Base-by-base conservation (phyloP, 768 basidiomycete genomes). In the Phanerochaete carnosa region DNA sequence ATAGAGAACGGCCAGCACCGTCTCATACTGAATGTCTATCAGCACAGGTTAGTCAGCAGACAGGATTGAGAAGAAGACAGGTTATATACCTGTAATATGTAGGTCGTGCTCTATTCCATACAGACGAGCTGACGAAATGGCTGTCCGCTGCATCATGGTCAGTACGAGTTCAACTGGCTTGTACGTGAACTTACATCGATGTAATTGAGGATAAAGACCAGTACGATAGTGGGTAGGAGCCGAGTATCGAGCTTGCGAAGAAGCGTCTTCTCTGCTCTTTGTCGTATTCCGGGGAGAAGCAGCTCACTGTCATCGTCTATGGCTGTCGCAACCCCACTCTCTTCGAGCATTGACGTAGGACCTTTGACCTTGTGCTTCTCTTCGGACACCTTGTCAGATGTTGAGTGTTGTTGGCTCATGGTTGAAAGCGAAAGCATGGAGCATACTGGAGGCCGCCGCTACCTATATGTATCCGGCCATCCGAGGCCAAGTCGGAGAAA, bases 141-240 rank as follows among this genome's bases (percentile, higher is more conserved):
- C 76, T 0, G 70, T 72, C 16, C 77, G 75, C 77, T 78, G 12
- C 5, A 29, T 16, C 8, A 8, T 45, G 50, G 39, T 7, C 19
- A 11, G 3, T 25, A n/a, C n/a, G 49, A 51, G 16, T 23, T 13
- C 22, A 26, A 2, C 29, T 19, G 1, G 11, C 23, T 12, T 9
- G 4, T 30, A 39, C 19, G 16, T 1, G 5, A 52, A 29, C 73
- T 62, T 61, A 87, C 86, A 69, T 87, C 86, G 61, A 88, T 86
- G 63, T 85, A 86, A 64, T 88, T 88, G 83, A 87, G 81, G 60
- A 88, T 79, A 64, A 74, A 86, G 35, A 88, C 84, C 56, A 86
- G 56, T 22, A 85, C 73, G 37, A 88, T 79, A 0, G 82, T 82
- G 0, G 84, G 83, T 49, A 89, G 67, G 3, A 88, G 70, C 35